Evolutionary conservation across 257 asterid species (phyloP), one percentile per base, ranked within the genome.

Genomic region (Forsythia suspensa): DNA sequence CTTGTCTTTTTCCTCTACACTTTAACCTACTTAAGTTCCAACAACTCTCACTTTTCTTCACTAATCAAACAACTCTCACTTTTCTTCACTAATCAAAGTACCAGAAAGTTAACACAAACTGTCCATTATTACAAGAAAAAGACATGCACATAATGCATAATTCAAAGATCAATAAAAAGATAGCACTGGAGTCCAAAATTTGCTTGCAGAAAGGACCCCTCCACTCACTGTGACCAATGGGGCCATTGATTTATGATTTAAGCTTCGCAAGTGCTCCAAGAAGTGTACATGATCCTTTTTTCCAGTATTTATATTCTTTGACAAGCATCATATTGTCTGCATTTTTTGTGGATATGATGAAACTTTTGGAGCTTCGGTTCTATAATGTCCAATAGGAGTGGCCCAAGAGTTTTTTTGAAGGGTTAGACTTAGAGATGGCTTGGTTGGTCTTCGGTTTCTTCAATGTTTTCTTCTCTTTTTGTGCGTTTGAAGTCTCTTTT

Each of bases 311-410:
- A 63, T 69, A 12, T 69, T 69, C 51, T 38, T 38, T 39, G 73
- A 21, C 48, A 69, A 38, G 51, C 73, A 69, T 69, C 29, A 69
- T 69, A 40, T 69, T 69, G 73, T 69, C 73, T 69, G 46, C 46
- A 69, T 69, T 15, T 40, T 69, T 69, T 69, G 43, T 69, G 43
- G 43, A 38, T 34, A 36, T 67, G 72, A 36, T 67, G 10, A 59
- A 59, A 59, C 40, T 18, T 69, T 69, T 69, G 44, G 46, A 38
- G 73, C 44, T 37, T 34, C 70, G 70, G 24, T 24, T 63, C 70
- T 24, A 69, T 69, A 69, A 38, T 69, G 29, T 69, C 51, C 40
- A 63, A 63, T 63, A 69, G 11, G 0, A 38, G 44, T 2, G 73
- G 73, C 5, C 73, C 73, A 48, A 39, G 38, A 38, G 13, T 12